phyloP scores from a whole-genome alignment of 441 rosid species.

The Jatropha multifida region DNA sequence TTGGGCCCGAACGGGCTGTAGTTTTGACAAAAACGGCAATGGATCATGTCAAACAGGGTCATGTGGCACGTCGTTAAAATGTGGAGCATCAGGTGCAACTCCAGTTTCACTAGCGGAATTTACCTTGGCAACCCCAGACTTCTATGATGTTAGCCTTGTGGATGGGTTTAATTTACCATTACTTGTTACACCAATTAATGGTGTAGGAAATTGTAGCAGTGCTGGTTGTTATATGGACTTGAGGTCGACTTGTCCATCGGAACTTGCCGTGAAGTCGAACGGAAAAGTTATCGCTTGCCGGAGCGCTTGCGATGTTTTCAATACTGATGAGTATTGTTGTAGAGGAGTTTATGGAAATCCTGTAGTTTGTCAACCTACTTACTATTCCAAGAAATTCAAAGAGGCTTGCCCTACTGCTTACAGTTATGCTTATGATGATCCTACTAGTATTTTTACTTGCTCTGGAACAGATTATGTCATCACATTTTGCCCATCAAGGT shows the following conservation, averaged over 20 bases:
- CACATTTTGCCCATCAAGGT: conserved; percentile 75
- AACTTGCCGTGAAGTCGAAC: conserved; percentile 53
- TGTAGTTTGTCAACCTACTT: conserved; percentile 59
- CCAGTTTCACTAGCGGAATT: conserved; percentile 91
- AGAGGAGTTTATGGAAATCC: conserved; percentile 73
- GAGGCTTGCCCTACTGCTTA: conserved; percentile 87
- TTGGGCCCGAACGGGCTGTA: conserved; percentile 89
- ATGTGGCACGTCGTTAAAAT: conserved; percentile 62
- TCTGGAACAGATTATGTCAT: conserved; percentile 67
- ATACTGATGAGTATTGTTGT: conserved; percentile 91
- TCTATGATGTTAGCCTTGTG: conserved; percentile 86
- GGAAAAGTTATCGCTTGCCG: conserved; percentile 76
- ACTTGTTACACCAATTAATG: conserved; percentile 60
- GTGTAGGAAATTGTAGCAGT: conserved; percentile 65
- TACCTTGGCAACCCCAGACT: conserved; percentile 55
- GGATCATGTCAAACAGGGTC: conserved; percentile 78
- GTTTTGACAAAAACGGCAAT: conserved; percentile 59
- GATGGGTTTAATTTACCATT: conserved; percentile 86
- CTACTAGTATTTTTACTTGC: conserved; percentile 80
- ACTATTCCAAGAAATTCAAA: conserved; percentile 78
- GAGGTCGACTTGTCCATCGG: conserved; percentile 57
- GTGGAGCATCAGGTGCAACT: conserved; percentile 56
- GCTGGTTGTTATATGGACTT: conserved; percentile 72
- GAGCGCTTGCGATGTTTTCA: conserved; percentile 92
- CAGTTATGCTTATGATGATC: conserved; percentile 96